Conservation (phyloP, 371 early-diverging fungal genomes). For the Gilbertella persicaria region DNA sequence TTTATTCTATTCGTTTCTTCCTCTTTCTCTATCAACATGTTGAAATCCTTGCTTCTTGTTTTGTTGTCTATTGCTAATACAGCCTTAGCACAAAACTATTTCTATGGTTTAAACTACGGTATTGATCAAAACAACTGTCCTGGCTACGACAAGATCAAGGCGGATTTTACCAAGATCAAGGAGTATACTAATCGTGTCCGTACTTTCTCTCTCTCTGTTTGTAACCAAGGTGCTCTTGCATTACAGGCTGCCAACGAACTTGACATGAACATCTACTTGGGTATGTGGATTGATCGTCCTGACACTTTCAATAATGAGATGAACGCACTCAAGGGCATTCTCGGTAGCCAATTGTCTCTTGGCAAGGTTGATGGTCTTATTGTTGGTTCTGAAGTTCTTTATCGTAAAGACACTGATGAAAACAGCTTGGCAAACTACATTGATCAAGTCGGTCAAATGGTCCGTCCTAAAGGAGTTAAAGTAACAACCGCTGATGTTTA, state of each 20-base stretch:
- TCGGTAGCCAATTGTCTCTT: slow-evolving; percentile 14
- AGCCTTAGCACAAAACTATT: slow-evolving; percentile 10
- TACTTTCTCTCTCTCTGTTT: slow-evolving; percentile 54
- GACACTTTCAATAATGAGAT: slow-evolving; percentile 51
- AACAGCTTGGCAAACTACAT: slow-evolving; percentile 40
- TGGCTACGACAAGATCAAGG: slow-evolving; percentile 43
- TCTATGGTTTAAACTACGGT: slow-evolving; percentile 63
- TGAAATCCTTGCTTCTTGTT: neutral
- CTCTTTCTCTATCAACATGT: neutral
- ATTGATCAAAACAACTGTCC: slow-evolving; percentile 57
- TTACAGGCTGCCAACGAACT: slow-evolving; percentile 58
- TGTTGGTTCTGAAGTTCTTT: slow-evolving; percentile 66
- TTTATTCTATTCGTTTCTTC: neutral
- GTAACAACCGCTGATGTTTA: slow-evolving; percentile 64
- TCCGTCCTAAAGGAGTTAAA: slow-evolving; percentile 33
- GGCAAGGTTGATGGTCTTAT: slow-evolving; percentile 53
- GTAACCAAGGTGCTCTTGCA: slow-evolving; percentile 61
- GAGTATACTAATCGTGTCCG: slow-evolving; percentile 57
- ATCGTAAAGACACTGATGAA: slow-evolving; percentile 53
- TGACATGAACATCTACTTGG: slow-evolving; percentile 59
- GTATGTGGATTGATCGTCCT: slow-evolving; percentile 63
- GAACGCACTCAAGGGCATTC: slow-evolving; percentile 44
- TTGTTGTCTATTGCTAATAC: neutral
- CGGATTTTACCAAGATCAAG: slow-evolving; percentile 47
- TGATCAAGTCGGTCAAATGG: slow-evolving; percentile 30